Percentiles rank a stretch among this genome's conserved stretches.
Conservation (phyloP, 2,329 filamentous ascomycete species). For the Diplodia intermedia region DNA sequence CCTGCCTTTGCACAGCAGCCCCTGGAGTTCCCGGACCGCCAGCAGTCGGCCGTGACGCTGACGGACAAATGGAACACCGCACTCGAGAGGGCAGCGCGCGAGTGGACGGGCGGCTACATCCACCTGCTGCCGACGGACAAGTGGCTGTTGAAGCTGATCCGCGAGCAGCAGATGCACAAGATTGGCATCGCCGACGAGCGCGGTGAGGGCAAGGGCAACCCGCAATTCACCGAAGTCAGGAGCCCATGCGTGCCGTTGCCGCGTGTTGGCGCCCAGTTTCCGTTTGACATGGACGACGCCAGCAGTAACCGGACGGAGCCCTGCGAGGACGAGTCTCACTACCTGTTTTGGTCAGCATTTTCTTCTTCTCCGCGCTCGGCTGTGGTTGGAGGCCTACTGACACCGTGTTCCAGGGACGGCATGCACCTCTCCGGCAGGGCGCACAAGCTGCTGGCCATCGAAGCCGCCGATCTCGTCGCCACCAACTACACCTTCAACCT, state of each 20-base stretch:
- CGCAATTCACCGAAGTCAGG: constrained; percentile 45
- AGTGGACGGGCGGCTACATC: constrained; percentile 44
- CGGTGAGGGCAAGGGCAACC: constrained; percentile 43
- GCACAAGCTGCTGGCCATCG: constrained; percentile 46
- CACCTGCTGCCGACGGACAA: constrained; percentile 45
- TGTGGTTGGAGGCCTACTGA: constrained; percentile 24
- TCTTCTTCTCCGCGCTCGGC: constrained; percentile 20
- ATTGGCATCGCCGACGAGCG: constrained; percentile 43
- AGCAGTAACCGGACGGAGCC: constrained; percentile 35
- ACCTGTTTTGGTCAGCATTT: constrained; percentile 47
- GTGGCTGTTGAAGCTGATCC: constrained; percentile 46
- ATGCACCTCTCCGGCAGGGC: constrained; percentile 45
- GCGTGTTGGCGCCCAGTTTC: constrained; percentile 32
- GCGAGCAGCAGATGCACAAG: constrained; percentile 44
- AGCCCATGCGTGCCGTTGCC: constrained; percentile 43
- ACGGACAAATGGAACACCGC: constrained; percentile 47
- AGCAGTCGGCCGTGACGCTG: constrained; percentile 45
- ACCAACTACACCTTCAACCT: constrained; percentile 43
- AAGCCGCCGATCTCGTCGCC: constrained; percentile 45
- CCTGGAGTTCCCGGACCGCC: constrained; percentile 42
- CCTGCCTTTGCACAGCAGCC: constrained; percentile 42
- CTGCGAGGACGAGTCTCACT: constrained; percentile 43
- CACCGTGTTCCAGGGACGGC: constrained; percentile 42
- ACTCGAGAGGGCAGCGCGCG: constrained; percentile 40
- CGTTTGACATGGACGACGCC: constrained; percentile 30